Evolutionary conservation across 371 early-diverging fungal genomes (phyloP), one percentile per base, ranked within the genome.

Genomic region (Batkoa obscura): DNA sequence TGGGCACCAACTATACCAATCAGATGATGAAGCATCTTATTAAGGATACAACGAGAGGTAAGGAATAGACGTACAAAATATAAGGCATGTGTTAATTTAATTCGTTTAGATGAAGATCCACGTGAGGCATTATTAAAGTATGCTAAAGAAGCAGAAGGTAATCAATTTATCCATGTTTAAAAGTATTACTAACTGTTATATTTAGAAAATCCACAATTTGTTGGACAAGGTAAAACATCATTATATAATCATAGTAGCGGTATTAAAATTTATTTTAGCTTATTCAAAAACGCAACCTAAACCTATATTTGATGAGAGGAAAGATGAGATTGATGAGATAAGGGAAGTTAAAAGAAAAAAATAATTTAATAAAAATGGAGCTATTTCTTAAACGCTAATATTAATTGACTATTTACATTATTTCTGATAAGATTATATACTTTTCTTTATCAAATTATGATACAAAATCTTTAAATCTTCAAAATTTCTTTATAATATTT

Each of bases 41-140:
- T 9, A 92, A 88, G 64, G 90, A 93, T 63, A 86, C 82, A 5
- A 76, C 79, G 42, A 73, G 84, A 62, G 23, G 23, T 23, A 23
- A 23, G 23, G 23, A 23, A 23, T 23, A 23, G 23, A 23, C 23
- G 23, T 23, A 23, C 23, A 23, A 23, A 23, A 23, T 23, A 23
- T 23, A 23, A 23, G 23, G 23, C 23, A 23, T 23, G 23, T 23
- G 23, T 23, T 23, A 23, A 23, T 23, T 23, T 23, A 23, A 23
- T 23, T 23, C 23, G 23, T 23, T 23, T 23, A 23, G 86, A 86
- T 60, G 93, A 90, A 54, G 97, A 96, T 72, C 97, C 97, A 13
- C 75, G 97, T 43, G 95, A 86, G 56, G 97, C 93, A 8, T 75
- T 96, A 60, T 69, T 96, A 31, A 86, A 78, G 60, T 88, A 90